Evolutionary conservation across 2,329 filamentous ascomycete genomes (phyloP).

Genomic region (Scleromitrula shiraiana): DNA sequence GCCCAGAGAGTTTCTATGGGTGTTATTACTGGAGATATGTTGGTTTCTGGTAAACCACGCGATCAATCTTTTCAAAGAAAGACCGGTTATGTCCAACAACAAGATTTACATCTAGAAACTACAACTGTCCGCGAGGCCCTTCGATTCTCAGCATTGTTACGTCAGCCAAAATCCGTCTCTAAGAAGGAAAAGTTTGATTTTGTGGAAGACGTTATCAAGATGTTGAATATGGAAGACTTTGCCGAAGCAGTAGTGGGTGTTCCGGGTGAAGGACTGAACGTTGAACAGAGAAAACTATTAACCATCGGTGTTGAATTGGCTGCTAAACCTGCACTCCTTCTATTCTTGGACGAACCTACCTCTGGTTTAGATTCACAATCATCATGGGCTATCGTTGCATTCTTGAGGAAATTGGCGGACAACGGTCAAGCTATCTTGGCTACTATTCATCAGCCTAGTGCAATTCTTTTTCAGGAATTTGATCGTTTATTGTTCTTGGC

Average conservation of each 20-base stretch:
- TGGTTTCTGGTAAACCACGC: too few relatives aligned
- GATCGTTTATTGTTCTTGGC: conserved; percentile 72
- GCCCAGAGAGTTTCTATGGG: conserved; percentile 80
- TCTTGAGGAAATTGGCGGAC: conserved; percentile 83
- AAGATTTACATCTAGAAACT: conserved; percentile 79
- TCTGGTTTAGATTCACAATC: conserved; percentile 92
- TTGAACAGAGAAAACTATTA: conserved; percentile 64
- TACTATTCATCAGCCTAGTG: conserved; percentile 92
- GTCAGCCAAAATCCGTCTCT: conserved; percentile 69
- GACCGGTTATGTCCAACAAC: conserved; percentile 64
- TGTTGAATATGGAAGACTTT: conserved; percentile 85
- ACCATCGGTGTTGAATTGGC: conserved; percentile 96
- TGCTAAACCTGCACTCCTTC: conserved; percentile 78
- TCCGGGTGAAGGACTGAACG: conserved; percentile 76
- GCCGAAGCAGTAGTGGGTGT: conserved; percentile 90
- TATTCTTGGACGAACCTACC: conserved; percentile 93
- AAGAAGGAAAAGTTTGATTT: conserved; percentile 76
- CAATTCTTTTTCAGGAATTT: conserved; percentile 88
- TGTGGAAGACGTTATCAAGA: conserved; percentile 84
- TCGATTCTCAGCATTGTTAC: conserved; percentile 76
- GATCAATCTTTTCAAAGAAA: too few relatives aligned
- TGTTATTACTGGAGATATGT: conserved; percentile 79
- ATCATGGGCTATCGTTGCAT: conserved; percentile 83
- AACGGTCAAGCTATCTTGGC: conserved; percentile 86
- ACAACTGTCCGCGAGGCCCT: conserved; percentile 72